Base-by-base conservation (phyloP, 2,329 filamentous ascomycete species). In the Basipetospora sp. region DNA sequence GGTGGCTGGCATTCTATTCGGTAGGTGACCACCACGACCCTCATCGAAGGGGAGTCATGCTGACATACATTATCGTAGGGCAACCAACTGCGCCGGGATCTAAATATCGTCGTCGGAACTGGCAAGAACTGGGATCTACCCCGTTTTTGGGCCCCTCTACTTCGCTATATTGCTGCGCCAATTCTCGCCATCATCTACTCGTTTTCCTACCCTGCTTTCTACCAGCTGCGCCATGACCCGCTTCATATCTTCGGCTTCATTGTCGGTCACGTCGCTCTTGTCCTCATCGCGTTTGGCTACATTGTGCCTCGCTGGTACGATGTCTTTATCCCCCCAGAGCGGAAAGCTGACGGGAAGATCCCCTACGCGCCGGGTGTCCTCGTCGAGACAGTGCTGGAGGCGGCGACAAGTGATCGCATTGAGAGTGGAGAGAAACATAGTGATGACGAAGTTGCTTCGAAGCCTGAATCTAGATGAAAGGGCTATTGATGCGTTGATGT, bases 101-200 rank as follows among this genome's bases (percentile, higher is more conserved):
- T 74, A 17, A 74, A 74, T 42, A 47, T 62, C 4, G 63, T 71
- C 20, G 62, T 74, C 16, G 68, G 64, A 8, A 56, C 54, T 3
- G 67, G 66, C 36, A 64, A 63, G 27, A 74, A 74, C 51, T 74
- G 69, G 70, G 60, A 50, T 3, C 70, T 74, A 17, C 69, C 70
- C 1, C 41, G 37, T 2, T 66, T 71, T 48, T 67, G 68, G 54
- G 62, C 64, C 1, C 49, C 64, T 1, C 52, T 74, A 0, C 50
- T 69, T 1, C 65, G 66, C 15, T 71, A 69, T 42, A 46, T 69
- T 26, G 60, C 62, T 11, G 64, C 59, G 0, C 67, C 65, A 0
- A 59, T 67, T 14, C 55, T 70, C 1, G 59, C 60, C 38, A 69
- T 71, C 42, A 60, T 71, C 36, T 67, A 63, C 47, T 61, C 59